phyloP scores from a whole-genome alignment of 2,329 filamentous ascomycete genomes.

The Trichoderma sp. region DNA sequence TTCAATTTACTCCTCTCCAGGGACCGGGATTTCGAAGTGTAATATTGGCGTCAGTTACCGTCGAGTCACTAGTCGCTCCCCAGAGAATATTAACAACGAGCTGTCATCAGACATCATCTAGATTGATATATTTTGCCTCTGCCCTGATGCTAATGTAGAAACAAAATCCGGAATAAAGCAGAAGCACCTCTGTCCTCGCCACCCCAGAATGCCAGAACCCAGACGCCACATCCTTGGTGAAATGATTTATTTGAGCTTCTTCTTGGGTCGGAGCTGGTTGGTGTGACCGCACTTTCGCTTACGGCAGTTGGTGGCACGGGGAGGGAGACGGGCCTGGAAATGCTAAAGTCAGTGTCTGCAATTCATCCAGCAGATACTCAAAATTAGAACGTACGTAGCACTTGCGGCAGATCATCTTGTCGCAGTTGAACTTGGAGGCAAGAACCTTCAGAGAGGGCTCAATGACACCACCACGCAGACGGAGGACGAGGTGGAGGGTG shows the following conservation, averaged over 20 bases:
- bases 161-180: slow-evolving; percentile 38
- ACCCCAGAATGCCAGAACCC: slow-evolving; percentile 42
- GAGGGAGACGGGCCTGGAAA: slow-evolving; percentile 73
- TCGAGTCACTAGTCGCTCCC: not conserved
- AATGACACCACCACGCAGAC: slow-evolving; percentile 98
- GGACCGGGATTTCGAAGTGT: not conserved
- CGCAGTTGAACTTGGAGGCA: slow-evolving; percentile 99
- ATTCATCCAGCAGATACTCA: not conserved
- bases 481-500: slow-evolving; percentile 96
- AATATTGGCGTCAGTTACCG: not conserved
- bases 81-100: not conserved
- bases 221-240: slow-evolving; percentile 44
- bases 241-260: slow-evolving; percentile 85
- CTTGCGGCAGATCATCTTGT: slow-evolving; percentile 99
- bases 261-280: slow-evolving; percentile 99
- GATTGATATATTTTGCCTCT: slow-evolving; percentile 37
- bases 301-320: slow-evolving; percentile 99
- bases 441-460: slow-evolving; percentile 98
- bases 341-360: not conserved
- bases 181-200: slow-evolving; percentile 37
- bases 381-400: slow-evolving; percentile 76
- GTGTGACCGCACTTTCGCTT: slow-evolving; percentile 99
- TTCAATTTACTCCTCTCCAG: not conserved
- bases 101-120: slow-evolving; percentile 35
- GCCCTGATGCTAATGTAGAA: slow-evolving; percentile 42